Evolutionary conservation across 176 grass and related monocot genomes (phyloP).

Genomic region (Bonia amplexicaulis): DNA sequence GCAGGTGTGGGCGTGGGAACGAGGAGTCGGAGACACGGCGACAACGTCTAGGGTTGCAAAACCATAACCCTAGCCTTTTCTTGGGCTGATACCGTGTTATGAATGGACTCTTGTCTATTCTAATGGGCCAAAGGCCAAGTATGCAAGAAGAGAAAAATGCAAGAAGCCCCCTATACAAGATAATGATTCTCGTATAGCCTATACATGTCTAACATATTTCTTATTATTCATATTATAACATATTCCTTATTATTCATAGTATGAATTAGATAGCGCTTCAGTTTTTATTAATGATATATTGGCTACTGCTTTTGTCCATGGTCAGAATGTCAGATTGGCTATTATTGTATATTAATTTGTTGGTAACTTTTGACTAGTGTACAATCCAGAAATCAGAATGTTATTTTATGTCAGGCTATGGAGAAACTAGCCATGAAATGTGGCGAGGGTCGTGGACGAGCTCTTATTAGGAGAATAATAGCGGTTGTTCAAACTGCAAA

Average conservation of each 20-base stretch:
- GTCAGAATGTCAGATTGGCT: background rate
- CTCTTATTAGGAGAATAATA: constrained; percentile 81
- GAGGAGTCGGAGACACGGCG: too few relatives aligned
- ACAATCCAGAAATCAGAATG: constrained; percentile 3
- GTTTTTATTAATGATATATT: background rate
- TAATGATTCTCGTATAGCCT: too few relatives aligned
- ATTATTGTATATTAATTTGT: background rate
- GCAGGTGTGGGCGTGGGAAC: too few relatives aligned
- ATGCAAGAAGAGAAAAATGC: too few relatives aligned
- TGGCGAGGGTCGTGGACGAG: constrained; percentile 65
- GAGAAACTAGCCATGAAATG: constrained; percentile 73
- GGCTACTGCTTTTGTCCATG: constrained; percentile 9
- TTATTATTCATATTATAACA: too few relatives aligned
- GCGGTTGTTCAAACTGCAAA: constrained; percentile 75
- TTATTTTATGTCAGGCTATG: constrained; percentile 57
- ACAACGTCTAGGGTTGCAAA: too few relatives aligned
- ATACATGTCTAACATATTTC: too few relatives aligned
- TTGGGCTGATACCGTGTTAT: too few relatives aligned
- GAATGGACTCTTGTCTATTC: too few relatives aligned
- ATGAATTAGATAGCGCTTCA: background rate
- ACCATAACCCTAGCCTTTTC: too few relatives aligned
- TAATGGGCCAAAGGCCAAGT: too few relatives aligned
- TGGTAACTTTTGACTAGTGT: constrained; percentile 9
- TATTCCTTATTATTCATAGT: background rate
- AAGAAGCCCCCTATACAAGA: too few relatives aligned